phyloP scores from a whole-genome alignment of 495 filamentous ascomycete genomes.

The Endocarpon pusillum region DNA sequence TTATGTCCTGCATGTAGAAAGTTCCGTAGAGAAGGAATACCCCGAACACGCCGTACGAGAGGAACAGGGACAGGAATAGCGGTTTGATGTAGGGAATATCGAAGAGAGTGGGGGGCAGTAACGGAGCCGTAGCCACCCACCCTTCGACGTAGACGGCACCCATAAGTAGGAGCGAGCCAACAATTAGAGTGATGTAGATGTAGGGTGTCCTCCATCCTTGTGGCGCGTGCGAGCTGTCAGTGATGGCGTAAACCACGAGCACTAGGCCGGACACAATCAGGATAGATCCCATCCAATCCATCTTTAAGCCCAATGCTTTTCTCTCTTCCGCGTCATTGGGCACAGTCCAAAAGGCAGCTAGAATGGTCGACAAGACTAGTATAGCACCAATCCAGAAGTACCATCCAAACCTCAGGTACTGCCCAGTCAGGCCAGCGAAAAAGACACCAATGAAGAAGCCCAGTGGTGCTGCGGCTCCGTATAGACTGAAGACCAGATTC shows the following conservation, averaged over 20 bases:
- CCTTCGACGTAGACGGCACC: constrained; percentile 60
- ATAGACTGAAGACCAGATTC: constrained; percentile 69
- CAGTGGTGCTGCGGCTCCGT: constrained; percentile 58
- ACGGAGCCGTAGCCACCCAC: constrained; percentile 52
- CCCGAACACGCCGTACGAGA: constrained; percentile 59
- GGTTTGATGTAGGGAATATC: constrained; percentile 54
- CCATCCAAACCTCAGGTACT: constrained; percentile 52
- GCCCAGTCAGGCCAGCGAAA: constrained; percentile 50
- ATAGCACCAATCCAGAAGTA: constrained; percentile 67
- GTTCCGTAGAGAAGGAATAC: constrained; percentile 65
- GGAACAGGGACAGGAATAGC: constrained; percentile 48
- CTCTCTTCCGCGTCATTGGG: constrained; percentile 43
- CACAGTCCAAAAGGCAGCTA: constrained; percentile 43
- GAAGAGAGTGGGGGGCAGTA: constrained; percentile 64
- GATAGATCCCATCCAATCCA: constrained; percentile 54
- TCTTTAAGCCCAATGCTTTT: constrained; percentile 27
- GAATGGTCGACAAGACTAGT: constrained; percentile 29
- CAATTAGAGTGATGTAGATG: constrained; percentile 24
- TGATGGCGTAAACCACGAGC: constrained; percentile 64
- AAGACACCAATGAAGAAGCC: constrained; percentile 77
- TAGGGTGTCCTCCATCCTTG: constrained; percentile 60
- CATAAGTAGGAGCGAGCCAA: constrained; percentile 38
- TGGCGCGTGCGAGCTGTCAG: constrained; percentile 52
- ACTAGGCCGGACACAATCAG: constrained; percentile 50
- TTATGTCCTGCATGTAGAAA: constrained; percentile 56